Base-by-base conservation (phyloP, 768 basidiomycete species). In the Naganishia vaughanmartiniae region DNA sequence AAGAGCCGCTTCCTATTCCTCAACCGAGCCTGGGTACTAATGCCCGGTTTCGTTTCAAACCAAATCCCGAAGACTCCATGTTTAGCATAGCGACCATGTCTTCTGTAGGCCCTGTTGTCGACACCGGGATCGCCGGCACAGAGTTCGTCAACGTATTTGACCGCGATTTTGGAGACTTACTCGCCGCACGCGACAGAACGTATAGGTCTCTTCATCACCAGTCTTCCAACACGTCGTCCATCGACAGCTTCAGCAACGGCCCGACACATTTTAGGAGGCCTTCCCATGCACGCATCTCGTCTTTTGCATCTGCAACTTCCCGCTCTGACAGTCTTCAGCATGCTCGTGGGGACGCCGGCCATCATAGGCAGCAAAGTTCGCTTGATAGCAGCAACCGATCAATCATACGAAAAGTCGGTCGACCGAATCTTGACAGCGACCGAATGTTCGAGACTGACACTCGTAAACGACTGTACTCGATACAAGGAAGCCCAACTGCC, bases 101-200 rank as follows among this genome's bases (percentile, higher is more conserved):
- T 1, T 76, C 75, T 28, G 70, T 81, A 7, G 80, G 80, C 1
- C 70, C 65, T 2, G 75, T 79, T n/a, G 76, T 81, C 57, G 74
- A 75, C 28, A 78, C 76, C 4, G 75, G 75, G 21, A 78, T 74
- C 34, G 77, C 76, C 4, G 73, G 78, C 11, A 36, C 6, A 5
- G 73, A 79, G 26, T 78, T 75, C 65, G 76, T 76, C 56, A 79
- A 78, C 39, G 75, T 78, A 67, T 81, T 79, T 66, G 80, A 81
- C 21, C 73, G 72, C 53, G 73, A 79, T 55, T 79, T 81, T 51
- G 65, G 70, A 14, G 57, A 72, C n/a, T 56, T 72, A 46, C 55
- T 74, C 5, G 45, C 34, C 15, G 56, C 30, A 14, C 21, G 24
- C 7, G 60, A 63, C 28, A 30, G 9, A 24, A 26, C 24, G 39